Evolutionary conservation across 768 basidiomycete species (phyloP).

Genomic region (Baorangia bicolor): DNA sequence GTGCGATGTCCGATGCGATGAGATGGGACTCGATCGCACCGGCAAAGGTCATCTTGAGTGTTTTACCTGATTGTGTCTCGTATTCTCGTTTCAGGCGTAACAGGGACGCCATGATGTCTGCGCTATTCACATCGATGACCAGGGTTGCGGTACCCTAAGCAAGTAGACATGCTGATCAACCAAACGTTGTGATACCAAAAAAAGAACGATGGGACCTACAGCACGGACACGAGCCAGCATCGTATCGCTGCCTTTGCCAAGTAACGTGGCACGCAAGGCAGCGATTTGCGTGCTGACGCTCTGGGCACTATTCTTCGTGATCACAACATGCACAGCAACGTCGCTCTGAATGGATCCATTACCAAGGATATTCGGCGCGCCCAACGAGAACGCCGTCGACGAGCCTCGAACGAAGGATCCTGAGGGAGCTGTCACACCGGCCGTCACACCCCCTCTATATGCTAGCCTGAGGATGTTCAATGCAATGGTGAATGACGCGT

Average conservation of each 20-base stretch:
- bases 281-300: conserved; percentile 71
- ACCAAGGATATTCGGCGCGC: conserved; percentile 31
- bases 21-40: conserved; percentile 65
- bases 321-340: conserved; percentile 60
- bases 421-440: conserved; percentile 54
- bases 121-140: conserved; percentile 64
- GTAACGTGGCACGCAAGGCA: conserved; percentile 58
- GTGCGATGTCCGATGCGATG: conserved; percentile 66
- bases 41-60: conserved; percentile 60
- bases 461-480: conserved; percentile 48
- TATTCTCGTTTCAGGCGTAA: conserved; percentile 68
- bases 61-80: conserved; percentile 54
- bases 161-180: background rate
- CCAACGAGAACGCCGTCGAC: conserved; percentile 61
- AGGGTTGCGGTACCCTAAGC: conserved; percentile 60
- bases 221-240: conserved; percentile 17
- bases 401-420: conserved; percentile 55
- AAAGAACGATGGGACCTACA: background rate
- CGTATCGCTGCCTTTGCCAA: conserved; percentile 48
- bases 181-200: background rate
- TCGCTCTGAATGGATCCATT: conserved; percentile 41
- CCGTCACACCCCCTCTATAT: conserved; percentile 65
- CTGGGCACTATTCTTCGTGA: conserved; percentile 40
- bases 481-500: background rate
- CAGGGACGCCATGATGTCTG: conserved; percentile 72